Percentiles rank a stretch among this genome's conserved stretches.
Evolutionary conservation across 108 stramenopile genomes (phyloP).

Genomic region (Licmophora abbreviata): DNA sequence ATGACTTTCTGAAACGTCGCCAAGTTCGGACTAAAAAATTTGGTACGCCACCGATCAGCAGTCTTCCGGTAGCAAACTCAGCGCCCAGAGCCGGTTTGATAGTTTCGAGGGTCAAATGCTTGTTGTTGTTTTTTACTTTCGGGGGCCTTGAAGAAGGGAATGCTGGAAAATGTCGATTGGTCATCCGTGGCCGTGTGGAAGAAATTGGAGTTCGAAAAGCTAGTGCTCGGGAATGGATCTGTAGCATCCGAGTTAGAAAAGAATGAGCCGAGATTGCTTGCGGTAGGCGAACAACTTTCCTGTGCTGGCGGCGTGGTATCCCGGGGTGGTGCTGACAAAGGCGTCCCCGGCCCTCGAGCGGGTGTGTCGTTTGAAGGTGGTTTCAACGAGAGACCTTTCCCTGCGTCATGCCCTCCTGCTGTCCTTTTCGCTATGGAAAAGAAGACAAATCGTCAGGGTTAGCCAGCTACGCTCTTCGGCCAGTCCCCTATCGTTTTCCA

Average conservation of each 20-base stretch:
- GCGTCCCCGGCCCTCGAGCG: neutral
- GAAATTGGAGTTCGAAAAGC: neutral
- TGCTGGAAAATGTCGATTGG: neutral
- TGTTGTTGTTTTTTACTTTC: neutral
- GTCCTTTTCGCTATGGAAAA: neutral
- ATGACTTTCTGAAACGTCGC: too few species aligned
- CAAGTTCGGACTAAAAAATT: too few species aligned
- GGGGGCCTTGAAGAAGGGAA: neutral
- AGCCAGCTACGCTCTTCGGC: neutral
- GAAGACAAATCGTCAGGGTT: neutral
- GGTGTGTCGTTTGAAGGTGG: constrained; percentile 7
- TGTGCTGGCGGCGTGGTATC: neutral
- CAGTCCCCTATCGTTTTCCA: neutral
- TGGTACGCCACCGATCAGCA: too few species aligned
- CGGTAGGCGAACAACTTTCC: neutral
- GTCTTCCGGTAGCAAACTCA: too few species aligned
- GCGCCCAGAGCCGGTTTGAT: neutral
- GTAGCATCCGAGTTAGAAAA: neutral
- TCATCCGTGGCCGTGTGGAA: neutral
- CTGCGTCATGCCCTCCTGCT: neutral
- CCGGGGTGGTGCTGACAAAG: neutral
- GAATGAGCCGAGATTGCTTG: neutral
- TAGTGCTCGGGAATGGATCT: neutral
- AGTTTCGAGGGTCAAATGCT: constrained; percentile 1
- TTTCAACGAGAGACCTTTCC: neutral